Base-by-base conservation (phyloP, 164 flowering plant species). In the Aristolochia contorta region DNA sequence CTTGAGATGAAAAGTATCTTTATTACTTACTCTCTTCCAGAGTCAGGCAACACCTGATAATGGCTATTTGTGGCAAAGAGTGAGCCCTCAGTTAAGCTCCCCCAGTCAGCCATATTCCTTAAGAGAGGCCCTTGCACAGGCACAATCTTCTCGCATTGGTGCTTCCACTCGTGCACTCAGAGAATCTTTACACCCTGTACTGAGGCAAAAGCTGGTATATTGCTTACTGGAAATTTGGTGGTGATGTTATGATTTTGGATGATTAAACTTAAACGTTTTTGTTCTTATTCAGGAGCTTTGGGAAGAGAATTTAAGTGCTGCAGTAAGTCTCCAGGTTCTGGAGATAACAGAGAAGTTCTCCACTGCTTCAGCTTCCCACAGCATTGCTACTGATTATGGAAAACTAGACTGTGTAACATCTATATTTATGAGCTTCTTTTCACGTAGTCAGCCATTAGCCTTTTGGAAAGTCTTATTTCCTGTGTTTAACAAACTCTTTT, bases 81-180 rank as follows among this genome's bases (percentile, higher is more conserved):
- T 83, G 41, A 91, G 84, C 77, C 91, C 99, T 62, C 99, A 93
- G 75, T 64, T 93, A 71, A 88, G 94, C 73, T 94, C 99, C 21
- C 99, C 99, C 7, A 88, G 86, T 73, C 99, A 94, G 72, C 99
- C 99, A 57, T 94, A 90, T 80, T 94, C 99, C 56, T 70, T 94
- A 43, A 80, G 99, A 71, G 99, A 94, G 78, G 99, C 99, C 62
- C 89, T 94, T 43, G 99, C 99, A 56, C 97, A 94, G 73, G 99
- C 95, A 62, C 99, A 93, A 67, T 94, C 99, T 54, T 94, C 99
- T 23, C 82, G 97, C 67, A 85, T 88, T 59, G 99, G 99, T 69
- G 89, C 97, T 70, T 91, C 99, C 25, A 81, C 84, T 43, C 89
- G 86, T 66, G 97, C 99, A 66, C 80, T 94, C 16, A 85, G 99